A percentile compares a stretch with the other conserved stretches of the same genome.
These are phyloP conservation scores for Blastocystis sp. DNA, from an alignment of 352 stramenopile species.

Conservation along the genomic window DNA sequence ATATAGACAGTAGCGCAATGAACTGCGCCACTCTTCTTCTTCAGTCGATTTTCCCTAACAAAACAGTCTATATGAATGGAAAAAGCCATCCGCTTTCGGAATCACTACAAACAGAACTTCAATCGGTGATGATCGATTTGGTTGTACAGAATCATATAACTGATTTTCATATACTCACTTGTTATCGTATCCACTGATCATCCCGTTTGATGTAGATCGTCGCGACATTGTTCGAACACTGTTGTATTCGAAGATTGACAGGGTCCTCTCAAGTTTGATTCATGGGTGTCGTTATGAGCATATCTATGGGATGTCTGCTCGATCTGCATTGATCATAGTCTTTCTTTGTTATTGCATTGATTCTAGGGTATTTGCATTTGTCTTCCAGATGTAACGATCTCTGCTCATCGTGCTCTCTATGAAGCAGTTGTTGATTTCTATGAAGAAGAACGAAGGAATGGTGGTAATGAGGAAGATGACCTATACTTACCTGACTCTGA, in stretches of 20 bases:
- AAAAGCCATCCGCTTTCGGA: not conserved
- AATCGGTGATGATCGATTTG: not conserved
- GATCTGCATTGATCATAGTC: constrained; percentile 22
- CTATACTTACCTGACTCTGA: constrained; percentile 2
- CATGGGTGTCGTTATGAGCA: constrained; percentile 49
- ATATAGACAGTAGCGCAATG: not conserved
- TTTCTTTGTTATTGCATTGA: not conserved
- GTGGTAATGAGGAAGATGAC: not conserved
- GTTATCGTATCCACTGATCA: not conserved
- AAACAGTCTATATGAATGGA: constrained; percentile 25
- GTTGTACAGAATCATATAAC: not conserved
- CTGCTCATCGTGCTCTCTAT: constrained; percentile 14
- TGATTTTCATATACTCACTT: not conserved
- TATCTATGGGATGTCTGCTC: constrained; percentile 39
- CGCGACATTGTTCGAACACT: not conserved
- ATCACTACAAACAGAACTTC: not conserved
- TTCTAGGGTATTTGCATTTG: constrained; percentile 12
- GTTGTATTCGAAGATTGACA: not conserved
- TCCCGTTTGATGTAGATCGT: not conserved
- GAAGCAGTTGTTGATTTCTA: constrained; percentile 46
- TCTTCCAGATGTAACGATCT: not conserved
- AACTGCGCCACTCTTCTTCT: not conserved
- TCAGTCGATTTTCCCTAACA: constrained; percentile 26
- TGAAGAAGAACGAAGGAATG: not conserved
- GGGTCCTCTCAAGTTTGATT: not conserved